Evolutionary conservation across 306 rosid genomes (phyloP).

Genomic region (Citrullus mucosospermus): DNA sequence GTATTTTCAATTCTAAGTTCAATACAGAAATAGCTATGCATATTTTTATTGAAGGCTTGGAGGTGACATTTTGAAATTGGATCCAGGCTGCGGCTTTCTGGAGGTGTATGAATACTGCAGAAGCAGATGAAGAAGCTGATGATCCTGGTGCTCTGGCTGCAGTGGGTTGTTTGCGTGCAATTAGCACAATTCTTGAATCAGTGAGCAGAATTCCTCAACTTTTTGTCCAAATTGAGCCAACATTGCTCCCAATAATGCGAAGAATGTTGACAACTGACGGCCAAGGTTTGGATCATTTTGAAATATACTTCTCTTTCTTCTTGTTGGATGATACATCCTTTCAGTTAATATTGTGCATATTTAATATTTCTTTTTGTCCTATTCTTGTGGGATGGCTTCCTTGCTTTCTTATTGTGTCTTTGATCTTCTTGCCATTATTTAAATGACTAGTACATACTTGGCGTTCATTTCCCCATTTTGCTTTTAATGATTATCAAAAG

Average conservation of each 20-base stretch:
- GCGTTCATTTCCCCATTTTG: background rate
- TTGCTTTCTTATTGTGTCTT: background rate
- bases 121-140: slow-evolving; percentile 79
- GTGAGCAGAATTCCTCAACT: slow-evolving; percentile 93
- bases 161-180: slow-evolving; percentile 92
- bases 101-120: slow-evolving; percentile 93
- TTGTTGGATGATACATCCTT: background rate
- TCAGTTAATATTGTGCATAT: background rate
- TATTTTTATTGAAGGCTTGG: background rate
- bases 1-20: slow-evolving; percentile 25
- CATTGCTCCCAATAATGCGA: slow-evolving; percentile 80
- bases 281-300: slow-evolving; percentile 43
- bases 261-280: slow-evolving; percentile 91
- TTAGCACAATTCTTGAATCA: slow-evolving; percentile 91
- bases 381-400: background rate
- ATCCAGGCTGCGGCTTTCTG: slow-evolving; percentile 80
- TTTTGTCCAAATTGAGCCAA: slow-evolving; percentile 74
- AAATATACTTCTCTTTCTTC: background rate
- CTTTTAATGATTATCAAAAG: background rate
- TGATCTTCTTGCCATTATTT: background rate
- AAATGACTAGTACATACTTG: background rate
- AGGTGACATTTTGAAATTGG: slow-evolving; percentile 3
- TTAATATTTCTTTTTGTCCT: background rate
- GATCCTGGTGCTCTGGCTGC: slow-evolving; percentile 94
- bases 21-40: background rate